Evolutionary conservation across 108 stramenopile species (phyloP), one percentile per base, ranked within the genome.

Genomic region (Aurantiochytrium sp.): DNA sequence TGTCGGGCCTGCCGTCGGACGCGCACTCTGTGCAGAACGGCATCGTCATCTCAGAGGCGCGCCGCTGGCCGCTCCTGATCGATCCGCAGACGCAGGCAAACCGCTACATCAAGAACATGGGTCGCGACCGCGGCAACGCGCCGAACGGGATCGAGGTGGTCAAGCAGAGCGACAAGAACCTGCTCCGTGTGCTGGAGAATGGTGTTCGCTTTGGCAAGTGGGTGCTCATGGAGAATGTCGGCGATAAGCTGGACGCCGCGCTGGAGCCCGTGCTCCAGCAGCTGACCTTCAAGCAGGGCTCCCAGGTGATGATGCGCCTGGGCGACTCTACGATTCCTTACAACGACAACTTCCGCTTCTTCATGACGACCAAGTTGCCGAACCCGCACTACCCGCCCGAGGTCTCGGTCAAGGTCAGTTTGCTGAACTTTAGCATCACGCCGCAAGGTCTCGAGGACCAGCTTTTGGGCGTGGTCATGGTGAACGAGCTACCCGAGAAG

Each of bases 61-160:
- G 93, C 21, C 89, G 94, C 31, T 94, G 94, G 94, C 93, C 94
- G 4, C 92, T 94, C 10, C 68, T 94, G 42, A 93, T 94, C 68
- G 94, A 94, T 68, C 94, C 93, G 1, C 94, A 94, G 87, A 93
- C 91, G 6, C 93, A 94, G 87, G 94, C 93, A 10, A 94, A 94
- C 54, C 90, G 91, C 52, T 94, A 92, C 85, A 90, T 94, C 34
- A 91, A 91, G 87, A 92, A 86, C 59, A 91, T 93, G 91, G 94
- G 93, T 24, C 91, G 90, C 65, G 93, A 94, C 89, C 41, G 86
- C 55, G 69, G 88, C 12, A 41, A 90, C 24, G 93, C 91, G 52
- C 87, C 54, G 32, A 93, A 92, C 59, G 92, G 90, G 27, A 93
- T 94, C 92, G 94, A 94, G 45, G 92, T 94, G 17, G 88, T 90